Conservation (phyloP, 2,329 filamentous ascomycete genomes). For the Reticulascus tulasneorum region DNA sequence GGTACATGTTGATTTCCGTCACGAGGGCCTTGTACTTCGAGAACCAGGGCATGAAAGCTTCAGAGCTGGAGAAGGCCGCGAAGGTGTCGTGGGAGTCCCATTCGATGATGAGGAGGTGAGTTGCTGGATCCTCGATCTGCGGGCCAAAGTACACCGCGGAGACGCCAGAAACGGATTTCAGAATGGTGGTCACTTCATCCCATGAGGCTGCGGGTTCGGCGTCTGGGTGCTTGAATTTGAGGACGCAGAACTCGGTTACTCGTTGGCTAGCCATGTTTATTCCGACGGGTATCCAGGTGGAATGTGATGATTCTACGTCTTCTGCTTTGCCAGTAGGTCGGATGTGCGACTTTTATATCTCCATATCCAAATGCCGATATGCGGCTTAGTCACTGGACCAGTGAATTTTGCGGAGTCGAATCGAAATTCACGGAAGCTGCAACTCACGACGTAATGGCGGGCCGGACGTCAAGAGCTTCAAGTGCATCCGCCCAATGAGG, state of each 20-base stretch:
- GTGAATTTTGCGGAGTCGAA: no score
- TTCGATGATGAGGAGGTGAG: slow-evolving; percentile 27
- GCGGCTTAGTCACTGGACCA: no score
- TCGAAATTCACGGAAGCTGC: no score
- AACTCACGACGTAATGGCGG: no score
- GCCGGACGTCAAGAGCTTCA: no score
- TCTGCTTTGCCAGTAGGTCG: no score
- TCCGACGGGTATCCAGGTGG: not conserved
- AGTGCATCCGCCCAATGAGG: no score
- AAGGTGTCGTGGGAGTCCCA: slow-evolving; percentile 30
- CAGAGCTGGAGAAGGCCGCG: slow-evolving; percentile 36
- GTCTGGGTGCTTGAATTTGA: slow-evolving; percentile 9
- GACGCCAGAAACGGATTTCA: slow-evolving; percentile 25
- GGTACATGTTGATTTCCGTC: slow-evolving; percentile 18
- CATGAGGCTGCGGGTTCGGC: slow-evolving; percentile 7
- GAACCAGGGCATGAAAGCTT: slow-evolving; percentile 36
- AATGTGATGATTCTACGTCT: no score
- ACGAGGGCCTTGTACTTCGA: slow-evolving; percentile 28
- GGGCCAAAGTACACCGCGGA: slow-evolving; percentile 28
- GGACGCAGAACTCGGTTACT: slow-evolving; percentile 14
- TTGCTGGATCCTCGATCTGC: slow-evolving; percentile 27
- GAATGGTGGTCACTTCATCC: slow-evolving; percentile 5
- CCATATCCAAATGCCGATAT: no score
- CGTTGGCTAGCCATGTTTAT: slow-evolving; percentile 1
- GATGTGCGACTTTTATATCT: no score